Base-by-base conservation (phyloP, 2,329 filamentous ascomycete genomes). In the Exophiala oligosperma region DNA sequence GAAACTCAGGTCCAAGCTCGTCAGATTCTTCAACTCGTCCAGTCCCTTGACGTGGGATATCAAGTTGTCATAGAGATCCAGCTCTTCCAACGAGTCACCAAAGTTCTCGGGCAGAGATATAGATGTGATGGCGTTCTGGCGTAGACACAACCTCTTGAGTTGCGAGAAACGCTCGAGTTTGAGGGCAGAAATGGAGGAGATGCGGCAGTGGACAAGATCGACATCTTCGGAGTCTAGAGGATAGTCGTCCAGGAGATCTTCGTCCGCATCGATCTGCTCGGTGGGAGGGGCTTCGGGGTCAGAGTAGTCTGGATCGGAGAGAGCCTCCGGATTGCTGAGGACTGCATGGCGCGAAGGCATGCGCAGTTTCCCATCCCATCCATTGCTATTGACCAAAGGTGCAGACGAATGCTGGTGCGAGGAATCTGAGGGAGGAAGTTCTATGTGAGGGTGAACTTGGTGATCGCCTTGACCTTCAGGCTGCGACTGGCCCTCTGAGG, bases 11-110 rank as follows among this genome's bases (percentile, higher is more conserved):
- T 99, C 94, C 54, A 99, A 84, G 56, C 79, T 88, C 4, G 84
- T 91, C 54, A 99, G 83, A 61, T 89, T 81, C 11, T 81, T 84
- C 57, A 97, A 84, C 47, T 85, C 80, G 54, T 97, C 92, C 47
- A 99, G 82, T 29, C 90, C 90, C 65, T 87, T 87, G 74, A 97
- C 85, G 73, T 96, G 92, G 9, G 86, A 84, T 67, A 99, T 92
- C 17, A 96, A 82, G 74, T 99, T 99, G 76, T 99, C 94, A 78
- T 99, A 99, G 59, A 99, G 83, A 69, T 99, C 94, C 51, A 99
- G 83, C 60, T 99, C 94, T 68, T 84, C 77, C 41, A 99, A 78
- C 0, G 85, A 90, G 1, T 77, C 71, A 35, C 85, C 85, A 53
- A 95, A 76, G 37, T 75, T 74, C 3, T 82, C 79, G 3, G 96